Percentiles rank a stretch among this genome's conserved stretches.
Evolutionary conservation across 768 basidiomycete genomes (phyloP).

Genomic region (Tulasnella sp.): DNA sequence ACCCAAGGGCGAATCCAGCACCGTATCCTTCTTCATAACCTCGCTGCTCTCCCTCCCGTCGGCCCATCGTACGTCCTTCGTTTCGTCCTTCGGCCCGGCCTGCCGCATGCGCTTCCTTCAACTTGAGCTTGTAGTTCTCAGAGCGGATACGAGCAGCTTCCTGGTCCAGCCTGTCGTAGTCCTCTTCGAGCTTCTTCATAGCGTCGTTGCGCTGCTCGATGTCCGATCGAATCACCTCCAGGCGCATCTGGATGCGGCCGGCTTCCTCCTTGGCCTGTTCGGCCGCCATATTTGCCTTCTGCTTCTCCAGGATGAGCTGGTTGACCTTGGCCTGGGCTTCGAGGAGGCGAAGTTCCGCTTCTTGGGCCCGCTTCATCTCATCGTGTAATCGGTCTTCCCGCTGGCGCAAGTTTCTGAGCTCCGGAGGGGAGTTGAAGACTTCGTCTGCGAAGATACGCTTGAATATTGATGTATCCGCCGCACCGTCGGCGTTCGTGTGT

Average conservation of each 20-base stretch:
- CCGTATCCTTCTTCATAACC: constrained; percentile 12
- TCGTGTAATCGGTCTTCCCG: constrained; percentile 2
- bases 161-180: constrained; percentile 26
- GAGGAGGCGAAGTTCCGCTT: constrained; percentile 14
- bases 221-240: constrained; percentile 3
- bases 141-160: constrained; percentile 28
- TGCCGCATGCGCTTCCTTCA: constrained; percentile 22
- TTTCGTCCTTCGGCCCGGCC: constrained; percentile 24
- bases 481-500: constrained; percentile 23
- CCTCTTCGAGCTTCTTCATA: constrained; percentile 21
- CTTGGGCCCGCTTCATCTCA: constrained; percentile 19
- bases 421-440: not conserved
- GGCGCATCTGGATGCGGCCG: not conserved
- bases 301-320: constrained; percentile 26
- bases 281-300: constrained; percentile 14
- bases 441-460: constrained; percentile 26
- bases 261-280: constrained; percentile 28
- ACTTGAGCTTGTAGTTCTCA: constrained; percentile 26
- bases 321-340: constrained; percentile 29
- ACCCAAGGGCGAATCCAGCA: constrained; percentile 14
- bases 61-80: constrained; percentile 24
- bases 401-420: not conserved
- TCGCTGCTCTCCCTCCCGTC: not conserved
- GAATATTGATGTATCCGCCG: constrained; percentile 12
- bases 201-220: constrained; percentile 17